These are phyloP conservation scores for Mikania micrantha DNA, from an alignment of 129 eudicot genomes.

Conservation along the genomic window DNA sequence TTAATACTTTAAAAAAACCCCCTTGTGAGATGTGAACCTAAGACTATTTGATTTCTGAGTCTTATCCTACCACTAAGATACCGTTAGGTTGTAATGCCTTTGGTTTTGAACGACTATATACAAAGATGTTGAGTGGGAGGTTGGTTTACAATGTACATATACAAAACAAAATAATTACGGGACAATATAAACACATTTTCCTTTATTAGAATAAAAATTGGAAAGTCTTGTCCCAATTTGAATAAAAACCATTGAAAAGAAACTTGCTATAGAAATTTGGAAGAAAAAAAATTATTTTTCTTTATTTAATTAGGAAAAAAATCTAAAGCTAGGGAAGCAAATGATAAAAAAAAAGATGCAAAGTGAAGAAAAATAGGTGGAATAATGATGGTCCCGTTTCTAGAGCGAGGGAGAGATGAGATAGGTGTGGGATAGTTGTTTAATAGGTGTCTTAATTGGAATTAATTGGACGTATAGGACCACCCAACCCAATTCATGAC, in stretches of 20 bases:
- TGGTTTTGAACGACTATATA: too few relatives aligned
- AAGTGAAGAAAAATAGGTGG: conserved; percentile 25
- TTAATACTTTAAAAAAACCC: too few relatives aligned
- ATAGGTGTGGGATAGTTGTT: conserved; percentile 44
- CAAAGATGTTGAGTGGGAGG: background rate
- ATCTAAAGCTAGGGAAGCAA: background rate
- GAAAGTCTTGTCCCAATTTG: background rate
- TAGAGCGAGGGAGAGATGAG: conserved; percentile 29
- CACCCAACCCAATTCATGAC: conserved; percentile 39
- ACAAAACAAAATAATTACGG: too few relatives aligned
- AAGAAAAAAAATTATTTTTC: background rate
- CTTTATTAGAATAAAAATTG: background rate
- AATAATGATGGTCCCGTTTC: conserved; percentile 46
- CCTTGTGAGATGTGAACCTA: too few relatives aligned
- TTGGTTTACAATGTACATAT: too few relatives aligned
- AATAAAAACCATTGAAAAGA: background rate
- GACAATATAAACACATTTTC: too few relatives aligned
- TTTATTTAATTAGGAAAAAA: conserved; percentile 20
- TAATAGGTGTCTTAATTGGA: conserved; percentile 68
- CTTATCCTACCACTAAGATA: too few relatives aligned
- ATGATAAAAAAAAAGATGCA: conserved; percentile 22
- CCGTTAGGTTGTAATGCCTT: too few relatives aligned
- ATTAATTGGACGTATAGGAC: conserved; percentile 79
- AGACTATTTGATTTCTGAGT: too few relatives aligned
- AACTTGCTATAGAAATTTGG: too few relatives aligned